These are phyloP conservation scores for Pythium folliculosum DNA, from an alignment of 352 stramenopile species.

Conservation along the genomic window DNA sequence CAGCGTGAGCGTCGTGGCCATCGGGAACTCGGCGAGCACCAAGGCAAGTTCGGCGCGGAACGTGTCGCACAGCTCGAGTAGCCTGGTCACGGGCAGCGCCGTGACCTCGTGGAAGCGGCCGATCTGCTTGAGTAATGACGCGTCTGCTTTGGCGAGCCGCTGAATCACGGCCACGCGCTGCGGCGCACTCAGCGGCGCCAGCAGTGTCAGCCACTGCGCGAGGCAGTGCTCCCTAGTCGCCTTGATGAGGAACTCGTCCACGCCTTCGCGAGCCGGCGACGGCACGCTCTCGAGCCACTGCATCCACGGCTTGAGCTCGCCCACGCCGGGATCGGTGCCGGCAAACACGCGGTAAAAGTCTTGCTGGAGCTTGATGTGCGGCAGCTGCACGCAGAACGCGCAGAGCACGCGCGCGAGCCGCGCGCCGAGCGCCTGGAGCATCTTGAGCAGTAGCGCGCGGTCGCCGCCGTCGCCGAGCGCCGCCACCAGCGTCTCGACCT, in stretches of 20 bases:
- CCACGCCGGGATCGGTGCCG: slow-evolving; percentile 25
- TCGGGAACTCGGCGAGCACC: slow-evolving; percentile 54
- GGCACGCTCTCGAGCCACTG: slow-evolving; percentile 44
- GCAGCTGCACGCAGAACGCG: slow-evolving; percentile 35
- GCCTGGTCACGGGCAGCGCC: slow-evolving; percentile 30
- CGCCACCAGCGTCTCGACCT: slow-evolving; percentile 46
- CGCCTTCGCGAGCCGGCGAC: slow-evolving; percentile 17
- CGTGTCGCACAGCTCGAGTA: slow-evolving; percentile 43
- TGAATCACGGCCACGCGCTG: slow-evolving; percentile 41
- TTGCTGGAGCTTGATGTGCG: slow-evolving; percentile 47
- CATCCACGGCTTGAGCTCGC: slow-evolving; percentile 51
- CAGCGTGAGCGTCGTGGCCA: slow-evolving; percentile 48
- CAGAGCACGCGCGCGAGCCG: slow-evolving; percentile 41
- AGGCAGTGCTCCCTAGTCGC: slow-evolving; percentile 48
- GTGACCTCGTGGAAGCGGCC: slow-evolving; percentile 61
- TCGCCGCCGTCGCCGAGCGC: slow-evolving; percentile 45
- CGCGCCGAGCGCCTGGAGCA: slow-evolving; percentile 52
- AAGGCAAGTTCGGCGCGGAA: slow-evolving; percentile 34
- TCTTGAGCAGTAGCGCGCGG: slow-evolving; percentile 48
- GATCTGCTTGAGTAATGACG: slow-evolving; percentile 49
- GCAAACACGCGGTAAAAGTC: slow-evolving; percentile 60
- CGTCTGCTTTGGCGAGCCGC: slow-evolving; percentile 27
- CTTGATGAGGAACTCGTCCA: slow-evolving; percentile 44
- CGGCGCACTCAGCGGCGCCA: slow-evolving; percentile 34
- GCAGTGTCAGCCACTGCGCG: slow-evolving; percentile 44